These are phyloP conservation scores for Bacidia rubella DNA, from an alignment of 495 filamentous ascomycete species.

Conservation along the genomic window DNA sequence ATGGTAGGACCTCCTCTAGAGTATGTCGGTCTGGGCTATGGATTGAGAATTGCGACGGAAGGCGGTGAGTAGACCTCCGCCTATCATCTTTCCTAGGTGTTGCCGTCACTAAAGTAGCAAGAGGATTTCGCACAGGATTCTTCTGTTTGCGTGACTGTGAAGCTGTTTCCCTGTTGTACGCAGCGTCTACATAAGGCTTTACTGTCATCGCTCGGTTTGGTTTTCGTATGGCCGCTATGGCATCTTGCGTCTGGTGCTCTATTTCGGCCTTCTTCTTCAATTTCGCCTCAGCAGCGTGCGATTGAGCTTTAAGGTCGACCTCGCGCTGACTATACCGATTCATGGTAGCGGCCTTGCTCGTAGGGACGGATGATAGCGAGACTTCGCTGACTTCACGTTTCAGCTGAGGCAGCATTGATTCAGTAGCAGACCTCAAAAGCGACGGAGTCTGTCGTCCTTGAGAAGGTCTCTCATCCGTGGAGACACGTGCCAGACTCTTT, in stretches of 20 bases:
- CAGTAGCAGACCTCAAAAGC: slow-evolving; percentile 58
- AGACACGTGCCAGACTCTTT: slow-evolving; percentile 51
- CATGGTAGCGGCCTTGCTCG: slow-evolving; percentile 39
- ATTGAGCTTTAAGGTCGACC: slow-evolving; percentile 48
- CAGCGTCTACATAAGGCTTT: slow-evolving; percentile 20
- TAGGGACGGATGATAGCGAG: slow-evolving; percentile 38
- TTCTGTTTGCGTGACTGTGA: slow-evolving; percentile 34
- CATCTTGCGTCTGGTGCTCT: slow-evolving; percentile 60
- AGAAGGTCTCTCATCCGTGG: slow-evolving; percentile 51
- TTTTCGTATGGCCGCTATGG: slow-evolving; percentile 70
- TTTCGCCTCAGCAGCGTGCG: slow-evolving; percentile 48
- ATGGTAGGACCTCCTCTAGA: slow-evolving; percentile 17
- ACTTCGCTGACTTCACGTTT: slow-evolving; percentile 55
- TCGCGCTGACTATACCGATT: slow-evolving; percentile 51
- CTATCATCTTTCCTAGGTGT: slow-evolving; percentile 52
- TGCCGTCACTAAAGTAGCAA: slow-evolving; percentile 57
- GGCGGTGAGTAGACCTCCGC: slow-evolving; percentile 28
- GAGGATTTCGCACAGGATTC: slow-evolving; percentile 49
- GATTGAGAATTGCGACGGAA: background rate
- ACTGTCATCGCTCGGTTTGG: slow-evolving; percentile 68
- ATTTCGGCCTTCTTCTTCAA: slow-evolving; percentile 54
- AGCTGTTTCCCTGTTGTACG: slow-evolving; percentile 13
- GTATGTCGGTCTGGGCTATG: background rate
- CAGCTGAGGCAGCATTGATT: slow-evolving; percentile 37
- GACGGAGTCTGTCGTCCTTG: slow-evolving; percentile 37